These are phyloP conservation scores for Hemileccinum impolitum DNA, from an alignment of 768 basidiomycete species.

Conservation along the genomic window DNA sequence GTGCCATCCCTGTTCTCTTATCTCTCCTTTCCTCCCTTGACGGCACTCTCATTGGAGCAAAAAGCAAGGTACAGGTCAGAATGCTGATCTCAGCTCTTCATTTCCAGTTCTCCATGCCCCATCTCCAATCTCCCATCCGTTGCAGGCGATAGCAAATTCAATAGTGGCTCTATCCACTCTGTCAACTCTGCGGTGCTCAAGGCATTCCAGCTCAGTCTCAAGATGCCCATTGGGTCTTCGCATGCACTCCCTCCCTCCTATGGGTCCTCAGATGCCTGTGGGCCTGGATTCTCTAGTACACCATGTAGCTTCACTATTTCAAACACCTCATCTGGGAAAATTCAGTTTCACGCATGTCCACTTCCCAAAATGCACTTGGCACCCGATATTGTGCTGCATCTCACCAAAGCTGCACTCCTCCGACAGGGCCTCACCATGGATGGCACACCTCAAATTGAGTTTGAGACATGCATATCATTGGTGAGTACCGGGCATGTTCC, in stretches of 20 bases:
- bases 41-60: slow-evolving; percentile 69
- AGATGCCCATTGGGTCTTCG: slow-evolving; percentile 38
- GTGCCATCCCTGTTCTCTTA: slow-evolving; percentile 76
- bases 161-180: slow-evolving; percentile 37
- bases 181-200: slow-evolving; percentile 47
- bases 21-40: slow-evolving; percentile 61
- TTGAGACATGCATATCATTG: slow-evolving; percentile 28
- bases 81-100: slow-evolving; percentile 78
- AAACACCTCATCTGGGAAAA: slow-evolving; percentile 41
- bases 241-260: slow-evolving; percentile 40
- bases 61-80: slow-evolving; percentile 66
- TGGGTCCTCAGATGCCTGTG: slow-evolving; percentile 21
- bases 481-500: slow-evolving; percentile 35
- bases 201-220: slow-evolving; percentile 39
- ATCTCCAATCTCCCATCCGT: slow-evolving; percentile 56
- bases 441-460: slow-evolving; percentile 15
- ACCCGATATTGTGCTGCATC: slow-evolving; percentile 78
- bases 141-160: slow-evolving; percentile 34
- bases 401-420: slow-evolving; percentile 69
- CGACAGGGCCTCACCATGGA: slow-evolving; percentile 58
- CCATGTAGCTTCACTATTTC: slow-evolving; percentile 33
- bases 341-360: slow-evolving; percentile 61
- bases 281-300: slow-evolving; percentile 16
- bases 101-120: slow-evolving; percentile 79
- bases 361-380: slow-evolving; percentile 57